Evolutionary conservation across 2,329 filamentous ascomycete genomes (phyloP), one percentile per base, ranked within the genome.

Genomic region (Pseudomassariella vexata): DNA sequence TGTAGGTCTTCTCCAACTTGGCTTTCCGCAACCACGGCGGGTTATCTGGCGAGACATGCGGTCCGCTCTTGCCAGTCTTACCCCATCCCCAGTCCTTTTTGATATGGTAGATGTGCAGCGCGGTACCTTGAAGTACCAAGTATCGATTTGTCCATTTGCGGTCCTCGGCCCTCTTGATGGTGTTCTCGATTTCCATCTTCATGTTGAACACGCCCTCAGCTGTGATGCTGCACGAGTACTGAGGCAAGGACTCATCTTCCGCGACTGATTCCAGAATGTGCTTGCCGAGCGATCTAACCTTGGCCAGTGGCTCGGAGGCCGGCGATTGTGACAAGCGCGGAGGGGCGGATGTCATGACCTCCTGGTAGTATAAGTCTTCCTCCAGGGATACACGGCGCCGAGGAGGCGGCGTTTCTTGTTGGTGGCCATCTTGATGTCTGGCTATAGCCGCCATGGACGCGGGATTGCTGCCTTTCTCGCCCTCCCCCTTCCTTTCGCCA

Each of bases 131-230:
- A 18, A 88, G 64, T 6, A 75, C 65, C 12, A 78, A 75, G 38
- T 76, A 81, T 15, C 75, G 69, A 34, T 73, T 66, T 42, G 68
- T 65, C 81, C 81, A 85, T 42, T 75, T 73, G 25, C 79, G 69
- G 46, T 79, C 69, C 39, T 71, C 63, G 25, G 79, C 72, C 27
- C 74, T 62, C 49, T 79, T 75, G 42, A 75, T 79, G 5, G 78
- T 74, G 36, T 78, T 70, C 39, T 76, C 69, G 35, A 84, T 68
- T 54, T 85, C 80, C 60, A 77, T 72, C 58, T 82, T 83, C 49
- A 70, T 70, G 43, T 66, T 59, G 47, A 80, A 79, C 5, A 79
- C 61, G 17, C 66, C 71, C 48, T 77, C 69, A 29, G 75, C 55
- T 34, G 63, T 59, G 34, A 80, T 65, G 47, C 65, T 68, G 45